These are phyloP conservation scores for Cotoneaster glaucophyllus DNA, from an alignment of 306 rosid genomes.

Conservation along the genomic window DNA sequence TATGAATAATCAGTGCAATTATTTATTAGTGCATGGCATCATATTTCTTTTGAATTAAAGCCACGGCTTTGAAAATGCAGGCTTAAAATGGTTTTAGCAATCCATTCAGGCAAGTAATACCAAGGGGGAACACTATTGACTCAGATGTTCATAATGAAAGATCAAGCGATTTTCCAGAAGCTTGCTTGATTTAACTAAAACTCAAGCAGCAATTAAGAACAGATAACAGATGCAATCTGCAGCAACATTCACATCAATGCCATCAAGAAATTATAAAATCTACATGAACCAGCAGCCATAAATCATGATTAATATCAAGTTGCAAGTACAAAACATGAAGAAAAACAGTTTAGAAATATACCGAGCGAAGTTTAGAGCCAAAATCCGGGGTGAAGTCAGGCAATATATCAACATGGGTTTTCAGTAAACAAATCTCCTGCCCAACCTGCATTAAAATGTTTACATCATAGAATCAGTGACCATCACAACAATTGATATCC, in stretches of 20 bases:
- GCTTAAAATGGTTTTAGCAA: not conserved
- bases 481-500: not conserved
- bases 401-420: conserved; percentile 89
- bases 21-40: not conserved
- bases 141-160: not conserved
- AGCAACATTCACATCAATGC: not conserved
- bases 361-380: conserved; percentile 75
- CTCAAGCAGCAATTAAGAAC: not conserved
- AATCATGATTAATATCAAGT: not conserved
- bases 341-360: conserved; percentile 12
- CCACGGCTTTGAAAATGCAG: not conserved
- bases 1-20: not conserved
- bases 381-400: conserved; percentile 89
- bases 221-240: not conserved
- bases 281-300: not conserved
- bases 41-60: not conserved
- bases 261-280: not conserved
- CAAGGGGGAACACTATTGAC: not conserved
- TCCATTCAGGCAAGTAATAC: not conserved
- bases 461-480: not conserved
- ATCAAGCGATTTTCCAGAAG: not conserved
- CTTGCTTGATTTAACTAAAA: not conserved
- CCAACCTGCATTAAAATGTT: conserved; percentile 51
- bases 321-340: not conserved
- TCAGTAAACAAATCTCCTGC: conserved; percentile 87